phyloP scores from a whole-genome alignment of 768 basidiomycete species.

The Lyophyllum decastes region DNA sequence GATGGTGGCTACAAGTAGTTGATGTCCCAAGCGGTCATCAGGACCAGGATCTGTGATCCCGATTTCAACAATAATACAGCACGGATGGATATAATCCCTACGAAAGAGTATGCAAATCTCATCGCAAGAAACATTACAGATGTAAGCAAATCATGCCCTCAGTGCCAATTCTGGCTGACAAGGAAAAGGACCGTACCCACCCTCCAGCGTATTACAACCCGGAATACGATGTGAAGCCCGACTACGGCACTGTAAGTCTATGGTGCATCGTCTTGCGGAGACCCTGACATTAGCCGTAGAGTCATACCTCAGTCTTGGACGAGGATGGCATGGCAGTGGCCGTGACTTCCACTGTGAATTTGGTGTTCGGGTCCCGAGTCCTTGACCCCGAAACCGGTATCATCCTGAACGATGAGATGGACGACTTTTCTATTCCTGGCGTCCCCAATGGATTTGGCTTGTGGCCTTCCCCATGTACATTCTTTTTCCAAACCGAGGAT shows the following conservation, averaged over 20 bases:
- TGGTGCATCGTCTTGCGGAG: background rate
- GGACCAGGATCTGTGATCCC: conserved; percentile 85
- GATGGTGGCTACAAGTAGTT: background rate
- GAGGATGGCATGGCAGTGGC: conserved; percentile 84
- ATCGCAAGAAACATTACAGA: conserved; percentile 78
- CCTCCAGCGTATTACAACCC: conserved; percentile 82
- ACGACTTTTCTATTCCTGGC: conserved; percentile 90
- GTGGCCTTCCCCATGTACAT: conserved; percentile 76
- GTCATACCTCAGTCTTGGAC: conserved; percentile 85
- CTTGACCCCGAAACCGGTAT: conserved; percentile 87
- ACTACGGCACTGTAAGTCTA: conserved; percentile 82
- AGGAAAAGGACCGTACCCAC: conserved; percentile 76
- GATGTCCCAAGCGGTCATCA: conserved; percentile 23
- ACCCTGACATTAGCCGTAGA: conserved; percentile 42
- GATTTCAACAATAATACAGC: conserved; percentile 56
- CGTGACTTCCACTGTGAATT: conserved; percentile 87
- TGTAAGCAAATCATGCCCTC: conserved; percentile 43
- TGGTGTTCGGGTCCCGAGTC: conserved; percentile 86
- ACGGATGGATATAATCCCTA: conserved; percentile 64
- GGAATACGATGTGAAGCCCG: conserved; percentile 70
- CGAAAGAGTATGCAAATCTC: conserved; percentile 63
- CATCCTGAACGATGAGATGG: conserved; percentile 93
- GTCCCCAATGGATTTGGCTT: conserved; percentile 83
- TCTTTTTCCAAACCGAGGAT: background rate
- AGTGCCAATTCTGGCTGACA: conserved; percentile 1